A percentile compares a stretch with the other conserved stretches of the same genome.
phyloP scores from a whole-genome alignment of 2,329 filamentous ascomycete species.

The Aspergillus pseudotamarii region DNA sequence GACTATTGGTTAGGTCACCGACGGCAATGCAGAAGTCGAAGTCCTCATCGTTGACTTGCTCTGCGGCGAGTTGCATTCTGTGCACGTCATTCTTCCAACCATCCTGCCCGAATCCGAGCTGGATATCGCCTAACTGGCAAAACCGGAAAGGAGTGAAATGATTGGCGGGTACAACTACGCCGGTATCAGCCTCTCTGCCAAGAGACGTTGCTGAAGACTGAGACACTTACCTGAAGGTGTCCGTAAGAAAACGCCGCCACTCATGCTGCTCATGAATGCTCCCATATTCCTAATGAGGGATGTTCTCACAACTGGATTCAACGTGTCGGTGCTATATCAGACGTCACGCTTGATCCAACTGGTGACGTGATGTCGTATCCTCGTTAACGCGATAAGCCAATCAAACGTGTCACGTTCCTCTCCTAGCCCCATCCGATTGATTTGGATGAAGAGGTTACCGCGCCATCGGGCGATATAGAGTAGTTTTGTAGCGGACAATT shows the following conservation, averaged over 20 bases:
- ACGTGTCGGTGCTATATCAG: background rate
- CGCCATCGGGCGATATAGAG: background rate
- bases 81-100: conserved; percentile 5
- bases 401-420: background rate
- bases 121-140: background rate
- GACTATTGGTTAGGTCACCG: background rate
- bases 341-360: background rate
- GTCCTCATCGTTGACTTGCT: conserved; percentile 2
- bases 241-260: background rate
- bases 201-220: background rate
- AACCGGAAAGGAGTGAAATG: background rate
- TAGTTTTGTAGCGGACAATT: background rate
- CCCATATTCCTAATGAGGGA: background rate
- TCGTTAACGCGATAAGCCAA: background rate
- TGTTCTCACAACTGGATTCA: background rate
- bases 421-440: background rate
- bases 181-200: background rate
- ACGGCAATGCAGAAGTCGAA: background rate
- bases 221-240: background rate
- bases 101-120: conserved; percentile 12
- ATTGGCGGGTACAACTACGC: background rate
- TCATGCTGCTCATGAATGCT: background rate
- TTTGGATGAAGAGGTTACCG: background rate
- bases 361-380: background rate
- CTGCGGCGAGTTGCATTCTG: conserved; percentile 6